These are phyloP conservation scores for Fusarium sp. DNA, from an alignment of 2,329 filamentous ascomycete genomes.

Conservation along the genomic window DNA sequence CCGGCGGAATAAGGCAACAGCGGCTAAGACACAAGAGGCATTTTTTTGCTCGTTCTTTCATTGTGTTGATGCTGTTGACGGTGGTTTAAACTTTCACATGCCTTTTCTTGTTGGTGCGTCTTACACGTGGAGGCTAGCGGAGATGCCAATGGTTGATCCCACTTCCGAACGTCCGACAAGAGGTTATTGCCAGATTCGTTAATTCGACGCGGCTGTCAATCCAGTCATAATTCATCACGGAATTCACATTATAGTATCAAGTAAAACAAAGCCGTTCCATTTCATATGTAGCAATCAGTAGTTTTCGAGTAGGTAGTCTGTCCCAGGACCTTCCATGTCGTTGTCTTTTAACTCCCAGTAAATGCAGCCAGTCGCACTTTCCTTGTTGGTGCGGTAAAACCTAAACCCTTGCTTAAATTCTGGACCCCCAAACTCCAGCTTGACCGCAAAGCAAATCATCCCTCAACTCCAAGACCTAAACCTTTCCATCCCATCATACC, in stretches of 20 bases:
- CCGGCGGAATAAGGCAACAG: not conserved
- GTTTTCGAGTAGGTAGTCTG: not conserved
- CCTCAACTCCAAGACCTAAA: not conserved
- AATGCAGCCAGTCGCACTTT: not conserved
- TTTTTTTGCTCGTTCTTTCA: not conserved
- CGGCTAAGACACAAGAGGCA: conserved; percentile 19
- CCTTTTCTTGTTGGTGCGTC: conserved; percentile 7
- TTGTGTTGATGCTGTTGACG: conserved; percentile 1
- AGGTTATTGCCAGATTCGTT: conserved; percentile 10
- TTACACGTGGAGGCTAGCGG: conserved; percentile 28
- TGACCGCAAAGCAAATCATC: not conserved
- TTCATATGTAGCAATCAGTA: not conserved
- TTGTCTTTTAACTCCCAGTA: no score
- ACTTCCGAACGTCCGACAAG: not conserved
- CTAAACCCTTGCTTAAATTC: not conserved
- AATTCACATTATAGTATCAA: no score
- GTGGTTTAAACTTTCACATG: conserved; percentile 6
- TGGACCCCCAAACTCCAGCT: conserved; percentile 18
- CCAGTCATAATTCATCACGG: no score
- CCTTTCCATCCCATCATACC: not conserved
- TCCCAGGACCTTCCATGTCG: not conserved
- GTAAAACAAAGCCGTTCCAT: not conserved
- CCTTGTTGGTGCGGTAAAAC: conserved; percentile 3
- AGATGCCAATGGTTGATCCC: conserved; percentile 22
- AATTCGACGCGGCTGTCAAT: not conserved